Evolutionary conservation across 2,329 filamentous ascomycete genomes (phyloP).

Genomic region (Hysterium pulicare): DNA sequence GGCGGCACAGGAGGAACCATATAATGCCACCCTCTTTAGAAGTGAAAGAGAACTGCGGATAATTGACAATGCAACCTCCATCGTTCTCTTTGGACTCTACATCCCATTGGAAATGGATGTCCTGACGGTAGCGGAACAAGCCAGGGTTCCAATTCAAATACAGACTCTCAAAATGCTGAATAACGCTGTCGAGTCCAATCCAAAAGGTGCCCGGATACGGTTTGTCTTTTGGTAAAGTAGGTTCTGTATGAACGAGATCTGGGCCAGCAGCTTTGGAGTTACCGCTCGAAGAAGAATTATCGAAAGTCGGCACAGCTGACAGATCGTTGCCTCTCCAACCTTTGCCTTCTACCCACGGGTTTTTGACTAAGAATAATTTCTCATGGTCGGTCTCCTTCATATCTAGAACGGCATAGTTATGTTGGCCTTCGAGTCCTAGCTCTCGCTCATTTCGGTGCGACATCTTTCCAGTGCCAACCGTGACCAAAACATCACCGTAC

Average conservation of each 20-base stretch:
- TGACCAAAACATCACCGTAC: conserved; percentile 78
- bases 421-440: conserved; percentile 80
- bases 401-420: conserved; percentile 90
- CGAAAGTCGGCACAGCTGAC: conserved; percentile 13
- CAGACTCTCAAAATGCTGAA: conserved; percentile 90
- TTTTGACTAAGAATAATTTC: conserved; percentile 79
- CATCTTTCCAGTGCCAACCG: conserved; percentile 83
- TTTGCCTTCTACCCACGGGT: conserved; percentile 86
- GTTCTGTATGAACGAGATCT: conserved; percentile 23
- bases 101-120: conserved; percentile 87
- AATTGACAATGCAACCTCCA: conserved; percentile 68
- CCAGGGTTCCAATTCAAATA: conserved; percentile 97
- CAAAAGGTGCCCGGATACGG: conserved; percentile 76
- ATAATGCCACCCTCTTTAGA: conserved; percentile 58
- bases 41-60: conserved; percentile 58
- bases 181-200: conserved; percentile 83
- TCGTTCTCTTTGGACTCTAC: conserved; percentile 52
- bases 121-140: conserved; percentile 76
- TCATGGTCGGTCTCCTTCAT: conserved; percentile 63
- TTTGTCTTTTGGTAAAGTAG: conserved; percentile 28
- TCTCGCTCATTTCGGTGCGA: conserved; percentile 72
- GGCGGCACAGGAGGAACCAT: conserved; percentile 83
- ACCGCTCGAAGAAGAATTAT: conserved; percentile 15
- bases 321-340: conserved; percentile 61
- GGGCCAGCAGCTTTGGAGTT: conserved; percentile 10